phyloP scores from a whole-genome alignment of 179 eudicot genomes.

The Nepenthes alata region DNA sequence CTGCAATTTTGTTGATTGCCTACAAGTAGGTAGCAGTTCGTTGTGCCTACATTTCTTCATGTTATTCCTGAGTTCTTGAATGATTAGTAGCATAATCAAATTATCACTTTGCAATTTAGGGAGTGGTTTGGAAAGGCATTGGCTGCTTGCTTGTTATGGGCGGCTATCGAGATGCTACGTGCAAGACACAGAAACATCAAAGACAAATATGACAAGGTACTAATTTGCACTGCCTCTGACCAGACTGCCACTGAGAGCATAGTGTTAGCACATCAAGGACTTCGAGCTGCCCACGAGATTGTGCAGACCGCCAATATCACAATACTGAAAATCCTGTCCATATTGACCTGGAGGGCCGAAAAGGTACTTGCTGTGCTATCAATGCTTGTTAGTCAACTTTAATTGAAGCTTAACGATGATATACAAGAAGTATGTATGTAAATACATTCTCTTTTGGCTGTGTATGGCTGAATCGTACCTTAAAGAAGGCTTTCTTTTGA shows the following conservation, averaged over 20 bases:
- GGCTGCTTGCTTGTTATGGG: slow-evolving; percentile 54
- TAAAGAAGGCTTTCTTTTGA: too few relatives aligned
- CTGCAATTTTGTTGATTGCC: slow-evolving; percentile 35
- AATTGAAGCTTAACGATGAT: too few relatives aligned
- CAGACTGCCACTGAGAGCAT: slow-evolving; percentile 66
- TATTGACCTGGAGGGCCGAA: slow-evolving; percentile 46
- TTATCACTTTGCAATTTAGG: slow-evolving; percentile 15
- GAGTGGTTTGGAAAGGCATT: slow-evolving; percentile 79
- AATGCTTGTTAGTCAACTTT: neutral
- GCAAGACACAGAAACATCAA: slow-evolving; percentile 23
- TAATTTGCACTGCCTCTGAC: slow-evolving; percentile 54
- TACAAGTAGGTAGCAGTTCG: slow-evolving; percentile 46
- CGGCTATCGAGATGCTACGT: slow-evolving; percentile 31
- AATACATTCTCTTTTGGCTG: too few relatives aligned
- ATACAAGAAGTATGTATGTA: too few relatives aligned
- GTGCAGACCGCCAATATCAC: slow-evolving; percentile 55
- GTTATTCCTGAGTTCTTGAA: neutral
- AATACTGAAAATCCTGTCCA: slow-evolving; percentile 56
- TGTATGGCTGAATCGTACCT: too few relatives aligned
- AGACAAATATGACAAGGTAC: slow-evolving; percentile 34
- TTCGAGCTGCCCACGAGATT: slow-evolving; percentile 41
- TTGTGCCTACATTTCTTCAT: too few relatives aligned
- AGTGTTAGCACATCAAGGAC: slow-evolving; percentile 75
- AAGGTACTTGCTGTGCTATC: slow-evolving; percentile 34
- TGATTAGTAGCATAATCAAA: neutral